Base-by-base conservation (phyloP, 2,329 filamentous ascomycete genomes). In the Claviceps cyperi region DNA sequence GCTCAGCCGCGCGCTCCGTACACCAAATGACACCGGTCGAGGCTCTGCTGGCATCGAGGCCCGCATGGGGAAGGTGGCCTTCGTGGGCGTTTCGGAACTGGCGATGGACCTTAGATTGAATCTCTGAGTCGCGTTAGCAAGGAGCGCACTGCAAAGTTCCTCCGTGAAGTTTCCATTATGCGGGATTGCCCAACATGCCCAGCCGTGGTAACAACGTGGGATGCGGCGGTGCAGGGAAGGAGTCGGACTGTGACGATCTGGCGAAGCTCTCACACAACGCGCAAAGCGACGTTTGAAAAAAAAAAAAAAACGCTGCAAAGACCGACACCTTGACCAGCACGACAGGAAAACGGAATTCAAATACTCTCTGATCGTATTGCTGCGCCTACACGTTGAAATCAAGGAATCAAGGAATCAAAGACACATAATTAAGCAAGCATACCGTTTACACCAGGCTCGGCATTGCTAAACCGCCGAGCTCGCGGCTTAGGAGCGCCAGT, bases 21-120 rank as follows among this genome's bases (percentile, higher is more conserved):
- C 84, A 89, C 91, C 91, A 96, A 55, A 96, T 86, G 4, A 96
- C 91, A 67, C 91, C 91, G 14, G 91, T 97, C 15, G 86, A 94
- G 43, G 88, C 85, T 66, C 89, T 81, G 53, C 81, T 85, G 50
- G 88, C 84, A 62, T 96, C 90, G 56, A 96, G 83, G 59, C 90
- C 91, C 53, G 90, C 88, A 66, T 96, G 90, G 46, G 87, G 84
- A 64, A 86, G 82, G 70, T 94, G 89, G 52, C 90, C 90, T 67
- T 92, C 87, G 68, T 95, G 90, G 56, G 87, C 86, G 63, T 81
- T 80, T 59, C 90, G 85, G 71, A 96, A 95, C 64, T 94, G 85
- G 55, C 84, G 80, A 68, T 96, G 90, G 62, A 89, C 84, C 65
- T 85, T 84, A 60, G 88, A 94, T 61, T 77, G 80, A 57, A 81